Percentiles rank a stretch among this genome's conserved stretches.
Evolutionary conservation across 2,329 filamentous ascomycete genomes (phyloP).

Genomic region (Dothistroma pini): DNA sequence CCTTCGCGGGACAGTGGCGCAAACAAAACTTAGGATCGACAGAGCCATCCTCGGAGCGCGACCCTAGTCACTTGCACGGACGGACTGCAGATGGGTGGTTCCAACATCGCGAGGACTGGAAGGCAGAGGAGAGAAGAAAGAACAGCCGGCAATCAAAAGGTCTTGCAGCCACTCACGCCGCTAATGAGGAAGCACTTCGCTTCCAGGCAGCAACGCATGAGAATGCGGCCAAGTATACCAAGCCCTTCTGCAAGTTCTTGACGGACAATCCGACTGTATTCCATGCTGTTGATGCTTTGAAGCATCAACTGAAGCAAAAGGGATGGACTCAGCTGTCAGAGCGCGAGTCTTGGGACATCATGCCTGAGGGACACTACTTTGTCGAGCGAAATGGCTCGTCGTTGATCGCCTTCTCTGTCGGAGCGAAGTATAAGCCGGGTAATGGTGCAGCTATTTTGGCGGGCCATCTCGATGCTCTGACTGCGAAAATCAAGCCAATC

Average conservation of each 20-base stretch:
- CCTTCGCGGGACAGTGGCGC: neutral
- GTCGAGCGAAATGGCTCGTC: constrained; percentile 80
- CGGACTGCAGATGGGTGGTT: neutral
- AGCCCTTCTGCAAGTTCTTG: constrained; percentile 70
- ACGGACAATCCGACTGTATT: constrained; percentile 89
- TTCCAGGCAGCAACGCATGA: constrained; percentile 24
- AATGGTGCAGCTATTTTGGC: constrained; percentile 86
- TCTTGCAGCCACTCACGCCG: constrained; percentile 5
- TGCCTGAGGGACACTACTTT: constrained; percentile 84
- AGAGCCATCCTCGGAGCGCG: neutral
- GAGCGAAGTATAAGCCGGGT: constrained; percentile 73
- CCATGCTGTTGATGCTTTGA: constrained; percentile 79
- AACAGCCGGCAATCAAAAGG: neutral
- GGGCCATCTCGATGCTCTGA: constrained; percentile 89
- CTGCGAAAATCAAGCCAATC: constrained; percentile 85
- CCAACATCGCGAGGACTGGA: neutral
- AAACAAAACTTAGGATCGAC: neutral
- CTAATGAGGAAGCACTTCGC: constrained; percentile 5
- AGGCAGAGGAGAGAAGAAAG: neutral
- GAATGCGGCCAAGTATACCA: constrained; percentile 30
- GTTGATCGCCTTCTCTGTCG: constrained; percentile 80
- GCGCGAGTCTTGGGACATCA: constrained; percentile 76
- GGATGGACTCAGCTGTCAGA: constrained; percentile 79
- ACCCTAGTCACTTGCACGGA: neutral
- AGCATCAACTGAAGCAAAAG: constrained; percentile 63